Percentiles rank a stretch among this genome's conserved stretches.
Conservation (phyloP, 2,329 filamentous ascomycete species). For the Aspergillus brasiliensis region DNA sequence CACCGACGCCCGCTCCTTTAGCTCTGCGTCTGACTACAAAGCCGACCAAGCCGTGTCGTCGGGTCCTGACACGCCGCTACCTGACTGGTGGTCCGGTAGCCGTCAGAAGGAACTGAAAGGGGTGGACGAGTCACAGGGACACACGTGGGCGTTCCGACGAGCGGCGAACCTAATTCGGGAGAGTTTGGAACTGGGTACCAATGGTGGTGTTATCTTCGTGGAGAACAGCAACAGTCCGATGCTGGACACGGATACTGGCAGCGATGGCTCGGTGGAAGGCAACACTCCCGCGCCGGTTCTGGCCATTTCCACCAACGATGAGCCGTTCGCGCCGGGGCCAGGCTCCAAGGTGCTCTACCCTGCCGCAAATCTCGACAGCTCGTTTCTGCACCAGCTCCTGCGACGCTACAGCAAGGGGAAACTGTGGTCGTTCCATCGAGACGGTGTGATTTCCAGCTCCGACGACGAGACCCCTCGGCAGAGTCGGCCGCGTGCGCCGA, state of each 20-base stretch:
- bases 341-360: conserved; percentile 30
- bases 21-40: conserved; percentile 32
- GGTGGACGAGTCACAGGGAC: conserved; percentile 39
- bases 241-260: conserved; percentile 31
- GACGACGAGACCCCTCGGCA: conserved; percentile 43
- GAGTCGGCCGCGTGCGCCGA: conserved; percentile 12
- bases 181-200: conserved; percentile 47
- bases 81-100: conserved; percentile 36
- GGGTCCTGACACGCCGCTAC: conserved; percentile 30
- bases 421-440: conserved; percentile 51
- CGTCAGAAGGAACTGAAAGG: conserved; percentile 26
- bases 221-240: conserved; percentile 33
- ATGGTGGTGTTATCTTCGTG: conserved; percentile 50
- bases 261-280: conserved; percentile 32
- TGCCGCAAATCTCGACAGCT: conserved; percentile 34
- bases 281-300: conserved; percentile 35
- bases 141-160: conserved; percentile 48
- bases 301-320: conserved; percentile 39
- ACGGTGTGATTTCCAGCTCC: conserved; percentile 46
- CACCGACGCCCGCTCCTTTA: conserved; percentile 28
- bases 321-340: conserved; percentile 37
- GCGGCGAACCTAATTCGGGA: conserved; percentile 53
- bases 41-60: conserved; percentile 31
- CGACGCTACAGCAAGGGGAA: conserved; percentile 52
- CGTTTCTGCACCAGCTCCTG: conserved; percentile 39